Conservation (phyloP, 108 stramenopile species). For the Pseudonitzschia multistriata region DNA sequence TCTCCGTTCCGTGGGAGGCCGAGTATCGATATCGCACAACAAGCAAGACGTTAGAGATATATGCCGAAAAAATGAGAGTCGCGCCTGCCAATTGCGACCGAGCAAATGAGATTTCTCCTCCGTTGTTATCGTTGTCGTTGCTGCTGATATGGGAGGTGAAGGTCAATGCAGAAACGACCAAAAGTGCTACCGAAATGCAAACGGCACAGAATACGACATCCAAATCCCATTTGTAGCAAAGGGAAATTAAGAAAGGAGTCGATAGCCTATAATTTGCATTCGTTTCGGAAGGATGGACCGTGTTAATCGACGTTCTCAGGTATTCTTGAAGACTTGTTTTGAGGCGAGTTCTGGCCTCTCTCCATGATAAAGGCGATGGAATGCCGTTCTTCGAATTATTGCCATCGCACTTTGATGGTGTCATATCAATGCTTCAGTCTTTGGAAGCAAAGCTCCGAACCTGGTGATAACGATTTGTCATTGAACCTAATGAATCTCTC, state of each 20-base stretch:
- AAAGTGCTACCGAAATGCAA: slow-evolving; percentile 29
- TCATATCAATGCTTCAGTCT: background rate
- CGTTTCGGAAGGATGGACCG: background rate
- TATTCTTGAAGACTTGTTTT: slow-evolving; percentile 31
- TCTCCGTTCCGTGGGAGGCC: slow-evolving; percentile 32
- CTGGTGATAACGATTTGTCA: too few relatives aligned
- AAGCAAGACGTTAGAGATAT: slow-evolving; percentile 33
- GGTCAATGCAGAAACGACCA: slow-evolving; percentile 29
- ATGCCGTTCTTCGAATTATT: too few relatives aligned
- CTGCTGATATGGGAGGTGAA: slow-evolving; percentile 1
- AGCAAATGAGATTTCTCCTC: background rate
- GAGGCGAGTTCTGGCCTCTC: slow-evolving; percentile 39
- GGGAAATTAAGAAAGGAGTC: slow-evolving; percentile 2
- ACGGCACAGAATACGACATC: slow-evolving; percentile 43
- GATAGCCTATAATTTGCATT: background rate
- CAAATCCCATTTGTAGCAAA: slow-evolving; percentile 32
- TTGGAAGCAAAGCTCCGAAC: background rate
- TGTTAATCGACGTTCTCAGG: slow-evolving; percentile 15
- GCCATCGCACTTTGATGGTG: too few relatives aligned
- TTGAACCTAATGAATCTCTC: too few relatives aligned
- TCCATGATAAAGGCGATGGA: slow-evolving; percentile 37
- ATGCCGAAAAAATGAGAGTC: slow-evolving; percentile 27
- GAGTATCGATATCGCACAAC: slow-evolving; percentile 30
- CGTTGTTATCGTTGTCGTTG: background rate
- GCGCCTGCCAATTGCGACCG: slow-evolving; percentile 38